phyloP scores from a whole-genome alignment of 805 yeast species.

The Starmerella gropengiesseri region DNA sequence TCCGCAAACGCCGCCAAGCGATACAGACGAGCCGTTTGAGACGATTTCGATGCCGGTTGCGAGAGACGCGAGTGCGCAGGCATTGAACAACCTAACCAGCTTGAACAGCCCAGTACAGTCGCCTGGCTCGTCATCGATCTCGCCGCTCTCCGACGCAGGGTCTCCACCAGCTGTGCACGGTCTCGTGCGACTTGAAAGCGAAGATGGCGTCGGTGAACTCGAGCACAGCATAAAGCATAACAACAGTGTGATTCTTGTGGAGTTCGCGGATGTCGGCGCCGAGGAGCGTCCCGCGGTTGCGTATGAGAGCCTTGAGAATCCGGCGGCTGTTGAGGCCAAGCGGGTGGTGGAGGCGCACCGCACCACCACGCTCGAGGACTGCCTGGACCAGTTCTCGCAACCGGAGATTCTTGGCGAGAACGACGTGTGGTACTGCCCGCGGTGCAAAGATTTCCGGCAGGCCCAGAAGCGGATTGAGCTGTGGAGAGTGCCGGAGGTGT shows the following conservation, averaged over 20 bases:
- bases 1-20: neutral
- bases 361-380: conserved; percentile 53
- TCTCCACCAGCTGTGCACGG: neutral
- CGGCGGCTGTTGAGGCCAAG: conserved; percentile 12
- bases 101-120: conserved; percentile 8
- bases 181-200: neutral
- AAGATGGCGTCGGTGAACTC: neutral
- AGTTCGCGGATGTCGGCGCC: conserved; percentile 5
- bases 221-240: neutral
- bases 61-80: neutral
- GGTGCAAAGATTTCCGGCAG: conserved; percentile 76
- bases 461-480: conserved; percentile 85
- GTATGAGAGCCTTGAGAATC: conserved; percentile 15
- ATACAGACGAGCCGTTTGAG: conserved; percentile 3
- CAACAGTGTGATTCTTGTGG: conserved; percentile 15
- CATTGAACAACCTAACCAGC: too few species aligned
- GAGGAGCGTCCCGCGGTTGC: neutral
- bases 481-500: conserved; percentile 88
- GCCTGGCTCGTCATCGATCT: conserved; percentile 4
- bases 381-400: conserved; percentile 60
- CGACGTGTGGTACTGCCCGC: conserved; percentile 90
- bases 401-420: conserved; percentile 80
- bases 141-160: conserved; percentile 4
- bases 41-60: neutral
- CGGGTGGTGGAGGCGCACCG: conserved; percentile 28